These are phyloP conservation scores for Coriolopsis trogii DNA, from an alignment of 1,284 basidiomycete genomes.

Conservation along the genomic window DNA sequence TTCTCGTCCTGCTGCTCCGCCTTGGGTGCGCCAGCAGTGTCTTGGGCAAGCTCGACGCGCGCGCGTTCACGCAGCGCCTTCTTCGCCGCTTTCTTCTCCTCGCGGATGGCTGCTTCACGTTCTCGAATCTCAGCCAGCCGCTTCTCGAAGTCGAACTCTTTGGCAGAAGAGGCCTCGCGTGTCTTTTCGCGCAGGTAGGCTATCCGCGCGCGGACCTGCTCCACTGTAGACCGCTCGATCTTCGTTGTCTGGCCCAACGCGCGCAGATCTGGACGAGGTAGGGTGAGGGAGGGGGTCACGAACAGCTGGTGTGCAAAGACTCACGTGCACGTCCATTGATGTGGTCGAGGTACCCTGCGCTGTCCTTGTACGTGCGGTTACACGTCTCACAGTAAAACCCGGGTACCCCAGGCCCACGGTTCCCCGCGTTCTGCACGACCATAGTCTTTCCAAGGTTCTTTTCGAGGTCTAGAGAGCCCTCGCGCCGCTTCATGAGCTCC, in stretches of 20 bases:
- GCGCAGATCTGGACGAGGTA: slow-evolving; percentile 69
- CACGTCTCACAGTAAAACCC: slow-evolving; percentile 94
- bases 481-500: slow-evolving; percentile 85
- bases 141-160: slow-evolving; percentile 91
- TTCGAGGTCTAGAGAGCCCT: slow-evolving; percentile 80
- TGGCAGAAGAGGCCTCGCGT: slow-evolving; percentile 76
- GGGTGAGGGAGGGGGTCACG: background rate
- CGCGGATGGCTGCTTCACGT: slow-evolving; percentile 64
- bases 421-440: slow-evolving; percentile 84
- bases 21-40: slow-evolving; percentile 38
- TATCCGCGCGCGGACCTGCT: slow-evolving; percentile 91
- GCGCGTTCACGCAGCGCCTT: slow-evolving; percentile 73
- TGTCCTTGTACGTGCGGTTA: slow-evolving; percentile 92
- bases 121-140: slow-evolving; percentile 84
- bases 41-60: slow-evolving; percentile 63
- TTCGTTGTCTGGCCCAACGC: slow-evolving; percentile 94
- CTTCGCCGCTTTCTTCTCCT: slow-evolving; percentile 73
- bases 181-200: slow-evolving; percentile 87
- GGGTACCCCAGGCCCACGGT: slow-evolving; percentile 82
- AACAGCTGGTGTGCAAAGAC: slow-evolving; percentile 41
- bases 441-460: slow-evolving; percentile 93
- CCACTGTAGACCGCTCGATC: slow-evolving; percentile 86
- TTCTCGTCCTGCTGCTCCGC: slow-evolving; percentile 44
- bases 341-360: slow-evolving; percentile 92
- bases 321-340: slow-evolving; percentile 92